These are phyloP conservation scores for Breynia disticha DNA, from an alignment of 441 rosid genomes.

Conservation along the genomic window DNA sequence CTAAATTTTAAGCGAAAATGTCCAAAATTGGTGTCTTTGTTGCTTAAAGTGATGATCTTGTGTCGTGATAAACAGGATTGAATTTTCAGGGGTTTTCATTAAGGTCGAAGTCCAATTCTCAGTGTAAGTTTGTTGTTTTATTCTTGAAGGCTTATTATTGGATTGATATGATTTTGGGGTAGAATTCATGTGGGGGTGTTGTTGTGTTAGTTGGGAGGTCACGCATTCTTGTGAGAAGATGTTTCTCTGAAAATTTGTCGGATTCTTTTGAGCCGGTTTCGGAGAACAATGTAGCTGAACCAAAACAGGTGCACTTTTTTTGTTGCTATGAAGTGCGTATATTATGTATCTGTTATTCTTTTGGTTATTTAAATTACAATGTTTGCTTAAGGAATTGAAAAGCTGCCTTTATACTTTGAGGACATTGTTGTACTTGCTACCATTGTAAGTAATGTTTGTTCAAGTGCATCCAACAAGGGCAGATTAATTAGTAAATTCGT, in stretches of 20 bases:
- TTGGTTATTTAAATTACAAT: no score
- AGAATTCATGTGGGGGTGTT: background rate
- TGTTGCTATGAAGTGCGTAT: background rate
- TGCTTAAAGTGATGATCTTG: background rate
- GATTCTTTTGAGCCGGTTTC: constrained; percentile 26
- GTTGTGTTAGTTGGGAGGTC: constrained; percentile 17
- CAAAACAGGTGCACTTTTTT: constrained; percentile 23
- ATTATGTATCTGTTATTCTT: background rate
- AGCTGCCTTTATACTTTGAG: no score
- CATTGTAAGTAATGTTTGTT: no score
- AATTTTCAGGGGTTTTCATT: background rate
- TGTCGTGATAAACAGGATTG: background rate
- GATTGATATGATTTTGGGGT: background rate
- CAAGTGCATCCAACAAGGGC: no score
- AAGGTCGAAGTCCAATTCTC: background rate
- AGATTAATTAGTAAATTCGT: no score
- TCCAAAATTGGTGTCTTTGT: background rate
- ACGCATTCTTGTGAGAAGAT: constrained; percentile 22
- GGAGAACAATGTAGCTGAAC: constrained; percentile 11
- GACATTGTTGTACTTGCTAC: no score
- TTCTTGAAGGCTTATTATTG: background rate
- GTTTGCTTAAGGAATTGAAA: no score
- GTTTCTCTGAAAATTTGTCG: constrained; percentile 23
- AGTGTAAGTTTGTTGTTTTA: background rate
- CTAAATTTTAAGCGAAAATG: background rate